Percentiles rank a stretch among this genome's conserved stretches.
These are phyloP conservation scores for Inga laurina DNA, from an alignment of 306 rosid genomes.

Conservation along the genomic window DNA sequence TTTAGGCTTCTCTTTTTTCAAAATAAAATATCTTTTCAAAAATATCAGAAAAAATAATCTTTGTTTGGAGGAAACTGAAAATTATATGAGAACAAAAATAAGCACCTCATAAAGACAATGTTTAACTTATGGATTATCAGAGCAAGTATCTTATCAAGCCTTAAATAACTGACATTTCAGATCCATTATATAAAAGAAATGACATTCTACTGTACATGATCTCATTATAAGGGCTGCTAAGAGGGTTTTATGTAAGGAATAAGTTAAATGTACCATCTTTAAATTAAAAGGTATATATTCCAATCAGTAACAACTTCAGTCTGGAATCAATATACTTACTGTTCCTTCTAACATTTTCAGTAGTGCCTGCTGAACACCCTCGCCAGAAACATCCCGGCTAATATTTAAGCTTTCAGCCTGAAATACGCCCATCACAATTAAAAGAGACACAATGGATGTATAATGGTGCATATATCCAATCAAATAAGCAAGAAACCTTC, in stretches of 20 bases:
- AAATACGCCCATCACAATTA: constrained; percentile 31
- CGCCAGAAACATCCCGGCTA: constrained; percentile 98
- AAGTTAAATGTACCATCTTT: neutral
- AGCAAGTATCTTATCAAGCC: constrained; percentile 1
- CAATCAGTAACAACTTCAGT: constrained; percentile 15
- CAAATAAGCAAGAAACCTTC: constrained; percentile 61
- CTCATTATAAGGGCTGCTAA: neutral
- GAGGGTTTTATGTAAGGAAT: neutral
- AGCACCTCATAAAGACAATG: neutral
- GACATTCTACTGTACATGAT: neutral
- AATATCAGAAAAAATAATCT: constrained; percentile 19
- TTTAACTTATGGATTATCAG: constrained; percentile 5
- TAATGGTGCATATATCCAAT: neutral
- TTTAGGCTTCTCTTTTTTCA: constrained; percentile 35
- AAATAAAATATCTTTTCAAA: neutral
- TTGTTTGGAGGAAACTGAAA: constrained; percentile 1
- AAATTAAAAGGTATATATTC: constrained; percentile 19
- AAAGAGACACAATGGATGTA: constrained; percentile 26
- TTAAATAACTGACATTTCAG: constrained; percentile 11
- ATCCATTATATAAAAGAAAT: neutral
- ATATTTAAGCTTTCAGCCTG: constrained; percentile 95
- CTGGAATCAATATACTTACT: constrained; percentile 55
- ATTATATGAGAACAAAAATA: neutral
- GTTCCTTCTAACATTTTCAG: constrained; percentile 99
- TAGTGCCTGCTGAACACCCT: constrained; percentile 98